Evolutionary conservation across 345 rosid species (phyloP), one percentile per base, ranked within the genome.

Genomic region (Salix udensis): DNA sequence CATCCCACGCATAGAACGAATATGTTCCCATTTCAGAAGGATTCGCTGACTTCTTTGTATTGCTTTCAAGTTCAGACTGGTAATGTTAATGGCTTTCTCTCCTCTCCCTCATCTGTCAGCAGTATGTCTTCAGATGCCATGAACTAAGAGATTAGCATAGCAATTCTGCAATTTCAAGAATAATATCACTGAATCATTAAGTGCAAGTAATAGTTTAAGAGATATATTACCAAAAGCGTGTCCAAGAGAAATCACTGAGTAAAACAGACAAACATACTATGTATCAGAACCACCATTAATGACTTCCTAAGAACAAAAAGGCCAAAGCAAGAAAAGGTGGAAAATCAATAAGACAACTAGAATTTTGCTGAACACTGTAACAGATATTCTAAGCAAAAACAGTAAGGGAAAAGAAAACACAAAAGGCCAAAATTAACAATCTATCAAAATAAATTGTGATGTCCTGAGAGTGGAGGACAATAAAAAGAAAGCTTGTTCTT

Each of bases 141-240:
- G 18, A 11, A 58, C 34, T 5, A 37, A 18, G 53, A 12, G 44
- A 42, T 14, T 36, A 39, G 65, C 14, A 24, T 30, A 55, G 40
- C 36, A 46, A 46, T 46, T 37, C 71, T 62, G 74, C 58, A 68
- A 60, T 31, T 74, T 21, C 26, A 52, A 74, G 19, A 74, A 46
- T 36, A 18, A 37, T 19, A 28, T 37, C 26, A 42, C 21, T 18
- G 37, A 34, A 28, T 37, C 26, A 42, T 18, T 11, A 23, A 34
- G 7, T 30, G 48, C n/a, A n/a, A 8, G 21, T 4, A 30, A 72
- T 26, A 55, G 58, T 23, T 26, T 34, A n/a, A 66, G 4, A 48
- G 21, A 65, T 65, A 36, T 10, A 1, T 31, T 64, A 53, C 21
- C 11, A 71, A 31, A 34, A 65, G 55, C 58, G 21, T 16, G 23